phyloP scores from a whole-genome alignment of 768 basidiomycete genomes.

The Multifurca ochricompacta region DNA sequence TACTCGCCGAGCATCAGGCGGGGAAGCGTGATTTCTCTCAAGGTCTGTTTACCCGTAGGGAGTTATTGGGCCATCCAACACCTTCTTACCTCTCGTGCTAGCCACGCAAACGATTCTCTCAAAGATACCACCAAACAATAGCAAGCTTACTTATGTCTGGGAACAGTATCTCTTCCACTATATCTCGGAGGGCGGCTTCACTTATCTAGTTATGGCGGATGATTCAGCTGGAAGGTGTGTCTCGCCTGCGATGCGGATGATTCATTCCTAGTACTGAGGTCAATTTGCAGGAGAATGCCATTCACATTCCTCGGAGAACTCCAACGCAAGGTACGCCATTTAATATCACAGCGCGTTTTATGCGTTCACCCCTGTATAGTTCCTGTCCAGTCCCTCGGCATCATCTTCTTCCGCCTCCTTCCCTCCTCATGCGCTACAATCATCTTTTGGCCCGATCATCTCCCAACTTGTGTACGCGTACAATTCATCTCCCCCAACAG shows the following conservation, averaged over 20 bases:
- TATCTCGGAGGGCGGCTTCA: conserved; percentile 79
- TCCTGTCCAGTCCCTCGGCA: conserved; percentile 54
- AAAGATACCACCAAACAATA: conserved; percentile 87
- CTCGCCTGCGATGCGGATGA: neutral
- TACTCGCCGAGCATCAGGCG: conserved; percentile 82
- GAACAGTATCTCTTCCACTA: conserved; percentile 94
- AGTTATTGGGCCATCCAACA: neutral
- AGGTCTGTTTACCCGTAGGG: conserved; percentile 37
- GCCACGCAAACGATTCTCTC: conserved; percentile 84
- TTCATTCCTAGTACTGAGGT: neutral
- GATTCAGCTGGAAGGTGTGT: conserved; percentile 81
- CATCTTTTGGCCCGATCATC: conserved; percentile 61
- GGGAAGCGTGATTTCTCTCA: conserved; percentile 84
- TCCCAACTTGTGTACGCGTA: conserved; percentile 77
- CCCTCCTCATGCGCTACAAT: conserved; percentile 56
- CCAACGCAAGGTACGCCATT: conserved; percentile 54
- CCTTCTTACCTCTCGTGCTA: conserved; percentile 25
- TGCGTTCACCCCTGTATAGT: conserved; percentile 32
- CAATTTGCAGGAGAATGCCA: conserved; percentile 63
- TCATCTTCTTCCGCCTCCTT: conserved; percentile 42
- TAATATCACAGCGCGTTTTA: neutral
- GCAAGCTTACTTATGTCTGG: conserved; percentile 83
- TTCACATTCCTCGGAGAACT: conserved; percentile 89
- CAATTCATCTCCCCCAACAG: conserved; percentile 79
- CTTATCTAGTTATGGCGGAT: conserved; percentile 91